Base-by-base conservation (phyloP, 2,329 filamentous ascomycete species). In the Cadophora malorum region DNA sequence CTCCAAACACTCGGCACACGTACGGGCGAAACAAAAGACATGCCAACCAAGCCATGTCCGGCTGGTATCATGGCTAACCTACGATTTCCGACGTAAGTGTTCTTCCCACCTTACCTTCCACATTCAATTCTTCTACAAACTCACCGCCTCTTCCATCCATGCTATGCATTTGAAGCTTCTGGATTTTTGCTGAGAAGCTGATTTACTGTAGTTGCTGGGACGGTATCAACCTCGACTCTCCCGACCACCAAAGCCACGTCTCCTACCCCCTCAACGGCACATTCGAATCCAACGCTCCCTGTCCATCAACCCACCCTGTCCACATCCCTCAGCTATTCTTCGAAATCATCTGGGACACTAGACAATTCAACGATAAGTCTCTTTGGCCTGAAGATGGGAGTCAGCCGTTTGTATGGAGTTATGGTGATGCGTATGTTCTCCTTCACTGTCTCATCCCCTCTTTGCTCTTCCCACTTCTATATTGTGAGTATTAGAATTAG, bases 291-390 rank as follows among this genome's bases (percentile, higher is more conserved):
- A 63, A 63, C 33, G 64, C 58, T 31, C 64, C 64, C 6, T 66
- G 58, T 35, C 64, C 64, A 45, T 28, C 64, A 12, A 62, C 64
- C 1, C 64, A 66, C 31, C 64, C 64, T 3, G 58, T 63, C 21
- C 16, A 66, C 19, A 63, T 66, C 25, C 64, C 64, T 10, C 58
- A 66, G 58, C 35, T 66, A n/a, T 66, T 66, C 49, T 66, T 31
- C 49, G 64, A 66, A 35, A 41, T 35, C 21, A 38, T 66, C 4
- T 66, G 64, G 64, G 64, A 66, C 21, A 66, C 64, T 3, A 55
- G 45, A 8, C 45, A 66, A 12, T 71, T 71, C 53, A 71, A 69
- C 38, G 67, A 71, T 33, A 65, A 67, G 16, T 67, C 67, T 47
- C 41, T 45, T 16, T 45, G 41, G 41, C 41, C 41, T 6, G 41